Percentiles rank a stretch among this genome's conserved stretches.
These are phyloP conservation scores for Torulaspora indica DNA, from an alignment of 805 yeast genomes.

Conservation along the genomic window DNA sequence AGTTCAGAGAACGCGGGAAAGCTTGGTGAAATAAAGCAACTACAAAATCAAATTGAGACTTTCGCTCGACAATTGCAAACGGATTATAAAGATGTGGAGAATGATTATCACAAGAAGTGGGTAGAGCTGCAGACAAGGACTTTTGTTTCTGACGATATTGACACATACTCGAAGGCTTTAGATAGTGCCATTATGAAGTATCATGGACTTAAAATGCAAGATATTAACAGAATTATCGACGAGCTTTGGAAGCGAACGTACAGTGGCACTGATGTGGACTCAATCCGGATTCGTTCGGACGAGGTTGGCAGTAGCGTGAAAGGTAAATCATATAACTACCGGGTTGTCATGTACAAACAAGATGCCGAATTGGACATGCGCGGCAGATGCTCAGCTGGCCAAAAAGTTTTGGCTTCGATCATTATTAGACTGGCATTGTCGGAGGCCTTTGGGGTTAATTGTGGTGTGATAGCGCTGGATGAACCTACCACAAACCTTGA, in stretches of 20 bases:
- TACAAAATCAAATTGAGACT: slow-evolving; percentile 61
- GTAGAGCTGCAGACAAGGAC: slow-evolving; percentile 70
- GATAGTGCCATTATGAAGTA: slow-evolving; percentile 92
- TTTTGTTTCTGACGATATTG: slow-evolving; percentile 74
- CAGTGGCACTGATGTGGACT: slow-evolving; percentile 91
- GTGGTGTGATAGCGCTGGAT: slow-evolving; percentile 94
- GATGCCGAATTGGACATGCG: slow-evolving; percentile 95
- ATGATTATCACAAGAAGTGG: slow-evolving; percentile 62
- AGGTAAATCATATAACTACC: slow-evolving; percentile 75
- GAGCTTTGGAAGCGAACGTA: slow-evolving; percentile 94
- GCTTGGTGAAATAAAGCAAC: slow-evolving; percentile 79
- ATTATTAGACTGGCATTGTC: slow-evolving; percentile 87
- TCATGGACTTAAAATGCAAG: slow-evolving; percentile 88
- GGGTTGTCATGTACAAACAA: slow-evolving; percentile 92
- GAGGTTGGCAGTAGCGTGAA: slow-evolving; percentile 41
- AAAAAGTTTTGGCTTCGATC: slow-evolving; percentile 87
- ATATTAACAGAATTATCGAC: slow-evolving; percentile 79
- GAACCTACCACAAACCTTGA: slow-evolving; percentile 98
- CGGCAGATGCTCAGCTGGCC: slow-evolving; percentile 98
- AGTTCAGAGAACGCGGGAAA: slow-evolving; percentile 69
- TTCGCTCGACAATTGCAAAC: slow-evolving; percentile 56
- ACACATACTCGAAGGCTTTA: slow-evolving; percentile 74
- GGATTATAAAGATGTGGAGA: slow-evolving; percentile 67
- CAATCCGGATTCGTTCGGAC: slow-evolving; percentile 81
- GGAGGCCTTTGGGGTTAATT: slow-evolving; percentile 89